Base-by-base conservation (phyloP, 306 rosid genomes). In the Sindora glabra region DNA sequence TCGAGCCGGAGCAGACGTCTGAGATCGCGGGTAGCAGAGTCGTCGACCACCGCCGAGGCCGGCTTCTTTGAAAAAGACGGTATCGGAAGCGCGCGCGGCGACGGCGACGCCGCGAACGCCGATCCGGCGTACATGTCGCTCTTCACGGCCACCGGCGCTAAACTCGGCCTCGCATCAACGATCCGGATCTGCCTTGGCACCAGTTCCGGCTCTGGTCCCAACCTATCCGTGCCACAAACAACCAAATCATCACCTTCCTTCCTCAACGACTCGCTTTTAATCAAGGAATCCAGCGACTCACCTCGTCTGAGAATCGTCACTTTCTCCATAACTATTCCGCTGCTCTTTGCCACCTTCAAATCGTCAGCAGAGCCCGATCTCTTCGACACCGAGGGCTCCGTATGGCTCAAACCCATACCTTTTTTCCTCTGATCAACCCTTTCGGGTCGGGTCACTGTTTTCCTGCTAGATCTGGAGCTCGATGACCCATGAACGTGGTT, bases 1-100 rank as follows among this genome's bases (percentile, higher is more conserved):
- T 75, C 96, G 14, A 92, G 77, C 10, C 99, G 81, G 22, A 92
- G 96, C 56, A 92, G 52, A 8, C 95, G 94, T 73, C 99, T 80
- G 54, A 92, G 83, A 65, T 82, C 87, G 70, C 95, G 68, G 19
- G 99, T 86, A 2, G 99, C 99, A 8, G 83, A 83, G 74, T 89
- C 89, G 10, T 74, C 95, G 0, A 71, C 83, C 36, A 51, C 42
- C 52, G 48, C 39, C 14, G 75, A 42, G 26, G 37, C 44, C 40
- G 55, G 72, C 56, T 76, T 77, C 85, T 50, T 86, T 7, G 71
- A 73, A 75, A 92, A 92, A 26, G 95, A 89, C 3, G 99, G 95
- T 9, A 92, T 14, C 3, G 95, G 95, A 30, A 92, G 94, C 21
- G 95, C 79, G 67, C 89, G 86, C 27, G 95, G 99, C 25, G 81